Conservation (phyloP, 495 filamentous ascomycete genomes). For the Trichoderma reesei region DNA sequence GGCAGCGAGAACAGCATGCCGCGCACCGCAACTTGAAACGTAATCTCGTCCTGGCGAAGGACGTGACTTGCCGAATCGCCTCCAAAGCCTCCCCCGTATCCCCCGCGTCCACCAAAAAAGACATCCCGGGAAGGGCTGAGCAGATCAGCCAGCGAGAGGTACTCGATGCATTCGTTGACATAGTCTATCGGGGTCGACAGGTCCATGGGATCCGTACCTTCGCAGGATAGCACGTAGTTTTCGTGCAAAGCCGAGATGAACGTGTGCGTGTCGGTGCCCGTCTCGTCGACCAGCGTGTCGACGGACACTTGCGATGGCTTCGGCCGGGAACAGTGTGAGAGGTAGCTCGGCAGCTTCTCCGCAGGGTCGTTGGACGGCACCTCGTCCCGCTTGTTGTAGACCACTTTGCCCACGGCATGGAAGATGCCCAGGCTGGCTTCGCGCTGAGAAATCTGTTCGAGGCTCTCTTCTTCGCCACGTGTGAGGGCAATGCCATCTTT, state of each 20-base stretch:
- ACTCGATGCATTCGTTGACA: conserved; percentile 63
- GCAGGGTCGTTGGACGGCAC: conserved; percentile 18
- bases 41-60: conserved; percentile 82
- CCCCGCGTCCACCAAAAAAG: conserved; percentile 38
- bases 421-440: conserved; percentile 87
- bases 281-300: conserved; percentile 73
- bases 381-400: conserved; percentile 80
- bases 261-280: conserved; percentile 78
- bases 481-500: conserved; percentile 51
- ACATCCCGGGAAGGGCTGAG: conserved; percentile 52
- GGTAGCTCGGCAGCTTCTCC: conserved; percentile 48
- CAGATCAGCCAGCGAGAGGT: conserved; percentile 78
- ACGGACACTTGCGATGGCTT: conserved; percentile 61
- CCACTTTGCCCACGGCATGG: conserved; percentile 88
- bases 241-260: conserved; percentile 92
- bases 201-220: conserved; percentile 40
- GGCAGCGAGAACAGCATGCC: conserved; percentile 78
- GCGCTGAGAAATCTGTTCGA: conserved; percentile 69
- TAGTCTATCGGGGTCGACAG: conserved; percentile 51
- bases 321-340: conserved; percentile 50
- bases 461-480: conserved; percentile 57
- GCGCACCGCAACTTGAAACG: conserved; percentile 77
- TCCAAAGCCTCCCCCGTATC: conserved; percentile 31
- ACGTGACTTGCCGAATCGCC: conserved; percentile 52
- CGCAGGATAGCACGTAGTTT: conserved; percentile 82